Percentiles rank a stretch among this genome's conserved stretches.
These are phyloP conservation scores for Jamesozyma gamospora DNA, from an alignment of 805 yeast species.

Conservation along the genomic window DNA sequence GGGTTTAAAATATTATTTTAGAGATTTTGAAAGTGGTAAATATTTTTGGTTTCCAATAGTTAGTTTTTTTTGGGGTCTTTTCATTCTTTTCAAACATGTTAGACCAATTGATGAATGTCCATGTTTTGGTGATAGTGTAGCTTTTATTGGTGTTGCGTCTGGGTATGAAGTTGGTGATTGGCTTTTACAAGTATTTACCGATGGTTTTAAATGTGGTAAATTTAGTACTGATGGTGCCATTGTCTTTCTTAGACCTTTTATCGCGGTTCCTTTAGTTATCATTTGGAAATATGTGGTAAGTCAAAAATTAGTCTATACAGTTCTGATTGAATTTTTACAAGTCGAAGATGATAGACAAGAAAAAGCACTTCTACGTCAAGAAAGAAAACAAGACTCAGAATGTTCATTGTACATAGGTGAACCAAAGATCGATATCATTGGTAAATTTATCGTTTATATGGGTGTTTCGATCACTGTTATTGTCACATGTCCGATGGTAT, in stretches of 20 bases:
- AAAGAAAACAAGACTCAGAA: constrained; percentile 21
- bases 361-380: constrained; percentile 16
- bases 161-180: constrained; percentile 67
- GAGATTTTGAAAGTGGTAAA: constrained; percentile 16
- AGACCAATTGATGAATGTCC: constrained; percentile 94
- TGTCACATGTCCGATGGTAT: constrained; percentile 24
- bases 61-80: constrained; percentile 34
- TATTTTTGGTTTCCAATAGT: constrained; percentile 29
- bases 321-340: constrained; percentile 28
- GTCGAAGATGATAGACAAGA: constrained; percentile 18
- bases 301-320: constrained; percentile 51
- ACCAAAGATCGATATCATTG: constrained; percentile 67
- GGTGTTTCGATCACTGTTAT: constrained; percentile 60
- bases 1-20: constrained; percentile 37
- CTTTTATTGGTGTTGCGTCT: constrained; percentile 78
- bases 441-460: constrained; percentile 68
- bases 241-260: constrained; percentile 39
- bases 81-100: constrained; percentile 59
- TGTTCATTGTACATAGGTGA: constrained; percentile 47
- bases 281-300: constrained; percentile 61
- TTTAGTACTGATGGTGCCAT: constrained; percentile 23
- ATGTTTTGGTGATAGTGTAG: constrained; percentile 90
- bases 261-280: constrained; percentile 57
- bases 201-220: constrained; percentile 4
- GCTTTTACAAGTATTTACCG: constrained; percentile 28